Evolutionary conservation across 129 eudicot genomes (phyloP), one percentile per base, ranked within the genome.

Genomic region (Centella asiatica): DNA sequence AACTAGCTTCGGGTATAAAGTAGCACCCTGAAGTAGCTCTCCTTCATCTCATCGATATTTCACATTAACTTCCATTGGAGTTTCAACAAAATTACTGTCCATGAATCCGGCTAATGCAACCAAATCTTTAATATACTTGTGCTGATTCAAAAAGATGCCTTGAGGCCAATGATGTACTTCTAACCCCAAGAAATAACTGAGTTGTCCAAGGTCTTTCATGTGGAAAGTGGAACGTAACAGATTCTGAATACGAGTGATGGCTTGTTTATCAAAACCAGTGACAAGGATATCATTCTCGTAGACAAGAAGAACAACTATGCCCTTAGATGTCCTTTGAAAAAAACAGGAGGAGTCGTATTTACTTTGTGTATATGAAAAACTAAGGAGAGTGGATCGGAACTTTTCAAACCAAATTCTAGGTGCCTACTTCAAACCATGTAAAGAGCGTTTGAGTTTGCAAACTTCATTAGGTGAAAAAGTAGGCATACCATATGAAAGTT

Each of bases 81-180:
- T 27, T 4, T 57, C 24, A 13, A 57, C 62, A 8, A 40, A 29
- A 32, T 0, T 3, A 29, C 14, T 1, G 7, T 29, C 42, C 42
- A 26, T 9, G 5, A 27, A 11, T 12, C 62, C 62, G 28, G 62
- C 62, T 19, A 57, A 27, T 12, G 0, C 42, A 20, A 40, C 17
- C 51, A 61, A 20, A 22, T 40, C 66, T 26, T 61, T 34, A 42
- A 42, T 34, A 56, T 40, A 68, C 37, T 68, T 68, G 36, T 44
- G 66, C 32, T 58, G 47, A 46, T 68, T 29, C 17, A 57, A 20
- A 37, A 59, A 57, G n/a, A 44, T 10, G 1, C 65, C 48, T 23
- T 26, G 4, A 39, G 54, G 55, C 4, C 19, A 20, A 40, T 24
- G 32, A 23, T 60, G 59, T 17, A 69, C 23, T 17, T 45, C 58